These are phyloP conservation scores for Carex cristatella DNA, from an alignment of 176 grass and related monocot species.

Conservation along the genomic window DNA sequence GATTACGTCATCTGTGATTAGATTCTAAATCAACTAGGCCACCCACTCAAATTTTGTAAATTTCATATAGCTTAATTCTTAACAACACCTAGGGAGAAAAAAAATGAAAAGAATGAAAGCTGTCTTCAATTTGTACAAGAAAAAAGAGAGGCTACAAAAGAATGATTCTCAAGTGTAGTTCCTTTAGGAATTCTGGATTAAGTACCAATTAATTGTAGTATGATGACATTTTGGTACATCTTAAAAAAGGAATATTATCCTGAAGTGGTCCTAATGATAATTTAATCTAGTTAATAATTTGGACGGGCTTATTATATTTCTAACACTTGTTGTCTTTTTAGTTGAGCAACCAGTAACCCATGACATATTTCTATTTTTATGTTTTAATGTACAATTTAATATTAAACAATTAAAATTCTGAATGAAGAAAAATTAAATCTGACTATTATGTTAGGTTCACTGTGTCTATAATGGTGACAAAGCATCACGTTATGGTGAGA, in stretches of 20 bases:
- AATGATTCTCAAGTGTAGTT: not conserved
- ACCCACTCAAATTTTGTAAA: not conserved
- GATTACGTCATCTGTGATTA: too few species aligned
- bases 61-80: not conserved
- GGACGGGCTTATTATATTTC: not conserved
- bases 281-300: not conserved
- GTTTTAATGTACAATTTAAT: too few species aligned
- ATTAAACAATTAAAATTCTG: too few species aligned
- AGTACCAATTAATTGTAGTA: not conserved
- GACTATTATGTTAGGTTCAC: too few species aligned
- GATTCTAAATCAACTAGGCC: too few species aligned
- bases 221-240: not conserved
- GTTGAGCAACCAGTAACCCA: not conserved
- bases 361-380: too few species aligned
- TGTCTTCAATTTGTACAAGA: not conserved
- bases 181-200: not conserved
- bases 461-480: too few species aligned
- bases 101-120: not conserved
- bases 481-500: too few species aligned
- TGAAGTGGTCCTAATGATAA: not conserved
- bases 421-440: too few species aligned
- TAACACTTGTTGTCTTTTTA: not conserved
- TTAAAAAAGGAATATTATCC: not conserved
- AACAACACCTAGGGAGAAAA: not conserved
- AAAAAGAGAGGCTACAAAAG: not conserved